phyloP scores from a whole-genome alignment of 768 basidiomycete genomes.

The Porpolomopsis calyptriformis region DNA sequence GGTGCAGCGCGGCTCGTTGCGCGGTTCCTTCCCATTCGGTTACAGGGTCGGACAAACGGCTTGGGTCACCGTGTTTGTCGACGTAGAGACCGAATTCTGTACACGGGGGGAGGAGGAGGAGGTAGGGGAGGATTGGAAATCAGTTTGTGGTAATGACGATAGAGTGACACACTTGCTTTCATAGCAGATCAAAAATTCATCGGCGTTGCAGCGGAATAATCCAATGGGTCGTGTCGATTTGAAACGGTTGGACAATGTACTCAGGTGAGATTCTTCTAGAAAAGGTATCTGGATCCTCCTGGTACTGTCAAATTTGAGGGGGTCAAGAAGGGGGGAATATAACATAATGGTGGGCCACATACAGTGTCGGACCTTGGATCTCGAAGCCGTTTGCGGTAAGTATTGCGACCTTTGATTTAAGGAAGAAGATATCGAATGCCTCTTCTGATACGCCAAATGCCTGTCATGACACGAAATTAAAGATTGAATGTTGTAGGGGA shows the following conservation, averaged over 20 bases:
- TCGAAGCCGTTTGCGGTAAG: constrained; percentile 92
- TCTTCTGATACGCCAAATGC: constrained; percentile 92
- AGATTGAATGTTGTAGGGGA: too few species aligned
- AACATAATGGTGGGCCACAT: too few species aligned
- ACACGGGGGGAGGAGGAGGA: too few species aligned
- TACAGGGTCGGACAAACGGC: constrained; percentile 60
- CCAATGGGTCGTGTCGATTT: constrained; percentile 82
- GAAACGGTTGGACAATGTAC: constrained; percentile 72
- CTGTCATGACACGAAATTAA: too few species aligned
- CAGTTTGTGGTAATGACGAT: neutral
- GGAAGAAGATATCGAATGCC: constrained; percentile 81
- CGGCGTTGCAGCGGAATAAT: constrained; percentile 88
- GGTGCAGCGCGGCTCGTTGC: constrained; percentile 83
- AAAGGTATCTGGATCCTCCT: too few species aligned
- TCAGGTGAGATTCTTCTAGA: constrained; percentile 53
- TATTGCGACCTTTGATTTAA: constrained; percentile 89
- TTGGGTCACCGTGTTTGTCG: constrained; percentile 86
- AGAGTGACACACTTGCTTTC: constrained; percentile 61
- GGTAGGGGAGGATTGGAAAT: constrained; percentile 3
- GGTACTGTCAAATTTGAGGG: too few species aligned
- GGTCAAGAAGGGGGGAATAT: too few species aligned
- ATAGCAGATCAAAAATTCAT: constrained; percentile 90
- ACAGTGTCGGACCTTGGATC: constrained; percentile 90
- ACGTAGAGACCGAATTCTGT: constrained; percentile 91
- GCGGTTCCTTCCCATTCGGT: constrained; percentile 97